Evolutionary conservation across 805 yeast genomes (phyloP), one percentile per base, ranked within the genome.

Genomic region (Starmerella cellae): DNA sequence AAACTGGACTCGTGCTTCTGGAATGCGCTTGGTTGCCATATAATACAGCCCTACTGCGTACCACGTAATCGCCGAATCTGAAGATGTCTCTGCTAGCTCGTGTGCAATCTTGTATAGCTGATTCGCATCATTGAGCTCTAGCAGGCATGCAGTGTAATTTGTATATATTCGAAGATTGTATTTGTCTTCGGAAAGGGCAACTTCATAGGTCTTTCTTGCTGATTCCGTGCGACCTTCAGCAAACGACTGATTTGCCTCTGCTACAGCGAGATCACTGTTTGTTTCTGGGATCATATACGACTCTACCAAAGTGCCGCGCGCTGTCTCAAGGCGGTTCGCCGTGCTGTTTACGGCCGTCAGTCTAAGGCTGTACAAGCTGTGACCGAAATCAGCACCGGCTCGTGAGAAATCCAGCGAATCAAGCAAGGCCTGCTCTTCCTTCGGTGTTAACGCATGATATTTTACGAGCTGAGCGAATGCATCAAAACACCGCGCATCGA

Each of bases 21-120:
- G 60, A 11, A 82, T 67, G 57, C 79, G 79, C 45, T 70, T 71
- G 4, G 79, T 76, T 4, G 85, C 68, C 49, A 88, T 65, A 58
- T 91, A 91, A 61, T 91, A 88, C 2, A 83, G 76, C 3, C 94
- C 98, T 16, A 91, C 84, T 0, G 95, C 83, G 45, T 84, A 70
- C 95, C 95, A 91, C 0, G 97, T 79, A 27, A 82, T 73, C 14
- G 93, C 77, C 52, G 75, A 74, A 35, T 76, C 75, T 0, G 97
- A 94, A 48, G 82, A 81, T 45, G 71, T 69, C 47, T 83, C 94
- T 0, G 95, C 93, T 43, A 91, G 63, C 52, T 79, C 81, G 56
- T 91, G 95, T 0, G 96, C 79, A 29, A 79, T 62, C 19, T 81
- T 62, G 55, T 82, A 91, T 24, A 91, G 64, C 61, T 79, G 81